Base-by-base conservation (phyloP, 1,284 basidiomycete genomes). In the Porphyrellus sp. region DNA sequence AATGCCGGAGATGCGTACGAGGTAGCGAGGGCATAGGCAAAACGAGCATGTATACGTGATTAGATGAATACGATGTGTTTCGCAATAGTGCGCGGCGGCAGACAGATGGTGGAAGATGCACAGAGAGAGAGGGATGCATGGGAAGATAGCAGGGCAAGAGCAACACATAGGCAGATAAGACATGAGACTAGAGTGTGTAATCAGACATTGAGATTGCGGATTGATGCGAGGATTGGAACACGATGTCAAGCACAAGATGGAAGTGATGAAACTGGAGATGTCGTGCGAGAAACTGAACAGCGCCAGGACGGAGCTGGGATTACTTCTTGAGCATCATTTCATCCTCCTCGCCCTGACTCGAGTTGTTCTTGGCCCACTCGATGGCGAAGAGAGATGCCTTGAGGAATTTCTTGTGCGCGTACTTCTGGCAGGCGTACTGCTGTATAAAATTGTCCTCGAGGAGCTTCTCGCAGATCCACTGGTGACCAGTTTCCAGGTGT, bases 371-470 rank as follows among this genome's bases (percentile, higher is more conserved):
- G 43, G 86, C 85, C 84, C 84, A 87, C 49, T 86, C 79, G 61
- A 86, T 77, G 39, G 86, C 86, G 63, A 82, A 89, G 35, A 80
- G 67, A 13, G 86, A 85, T 21, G 87, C 94, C 71, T 94, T 92
- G 67, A 98, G 82, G 81, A 95, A 97, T 76, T 94, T 93, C 83
- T 95, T 96, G 81, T 91, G 86, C 49, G 93, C 85, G 71, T 99
- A 99, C 77, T 99, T 99, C 77, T 90, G 90, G 82, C 85, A 97
- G 30, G 97, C 89, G 71, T 95, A 94, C 64, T 89, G 86, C 51
- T 84, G 79, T 35, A 86, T 81, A 70, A 99, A 98, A 57, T 83
- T 83, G 1, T 81, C 75, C 62, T 94, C 91, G 18, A 81, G 75
- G 30, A 99, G 79, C 68, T 92, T 90, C 70, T 95, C 91, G 53